Evolutionary conservation across 306 rosid genomes (phyloP).

Genomic region (Urtica urens): DNA sequence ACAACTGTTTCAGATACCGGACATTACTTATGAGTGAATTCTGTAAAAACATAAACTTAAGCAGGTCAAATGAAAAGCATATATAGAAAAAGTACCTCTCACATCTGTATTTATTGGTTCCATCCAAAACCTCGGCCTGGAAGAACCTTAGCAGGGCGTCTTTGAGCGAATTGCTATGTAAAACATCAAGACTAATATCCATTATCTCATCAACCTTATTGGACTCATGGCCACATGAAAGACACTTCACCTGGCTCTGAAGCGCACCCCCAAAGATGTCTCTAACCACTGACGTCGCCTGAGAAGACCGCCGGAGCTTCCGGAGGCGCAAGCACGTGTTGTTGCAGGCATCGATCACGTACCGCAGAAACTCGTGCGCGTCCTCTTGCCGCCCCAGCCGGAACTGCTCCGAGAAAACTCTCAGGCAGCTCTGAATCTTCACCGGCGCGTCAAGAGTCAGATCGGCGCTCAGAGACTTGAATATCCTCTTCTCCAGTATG

Average conservation of each 20-base stretch:
- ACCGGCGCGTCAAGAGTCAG: constrained; percentile 53
- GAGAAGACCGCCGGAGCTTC: constrained; percentile 38
- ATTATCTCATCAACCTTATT: constrained; percentile 97
- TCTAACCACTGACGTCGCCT: constrained; percentile 46
- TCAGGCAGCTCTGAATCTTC: constrained; percentile 65
- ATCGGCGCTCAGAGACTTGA: constrained; percentile 58
- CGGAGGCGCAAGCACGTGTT: constrained; percentile 80
- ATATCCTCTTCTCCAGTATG: constrained; percentile 70
- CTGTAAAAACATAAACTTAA: constrained; percentile 10
- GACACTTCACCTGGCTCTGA: constrained; percentile 99
- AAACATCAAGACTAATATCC: constrained; percentile 97
- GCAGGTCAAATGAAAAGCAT: not conserved
- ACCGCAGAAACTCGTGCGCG: constrained; percentile 89
- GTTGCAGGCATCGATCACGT: constrained; percentile 93
- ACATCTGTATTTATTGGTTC: constrained; percentile 87
- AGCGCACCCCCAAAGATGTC: constrained; percentile 91
- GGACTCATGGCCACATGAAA: constrained; percentile 80
- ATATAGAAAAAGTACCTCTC: constrained; percentile 45
- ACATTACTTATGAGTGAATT: too few species aligned
- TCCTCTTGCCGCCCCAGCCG: constrained; percentile 91
- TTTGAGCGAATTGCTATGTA: constrained; percentile 78
- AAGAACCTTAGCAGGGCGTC: constrained; percentile 83
- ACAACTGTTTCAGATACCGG: constrained; percentile 45
- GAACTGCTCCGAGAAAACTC: constrained; percentile 67
- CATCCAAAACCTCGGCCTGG: constrained; percentile 88